Conservation (phyloP, 768 basidiomycete species). For the Tubosaeta sp. region DNA sequence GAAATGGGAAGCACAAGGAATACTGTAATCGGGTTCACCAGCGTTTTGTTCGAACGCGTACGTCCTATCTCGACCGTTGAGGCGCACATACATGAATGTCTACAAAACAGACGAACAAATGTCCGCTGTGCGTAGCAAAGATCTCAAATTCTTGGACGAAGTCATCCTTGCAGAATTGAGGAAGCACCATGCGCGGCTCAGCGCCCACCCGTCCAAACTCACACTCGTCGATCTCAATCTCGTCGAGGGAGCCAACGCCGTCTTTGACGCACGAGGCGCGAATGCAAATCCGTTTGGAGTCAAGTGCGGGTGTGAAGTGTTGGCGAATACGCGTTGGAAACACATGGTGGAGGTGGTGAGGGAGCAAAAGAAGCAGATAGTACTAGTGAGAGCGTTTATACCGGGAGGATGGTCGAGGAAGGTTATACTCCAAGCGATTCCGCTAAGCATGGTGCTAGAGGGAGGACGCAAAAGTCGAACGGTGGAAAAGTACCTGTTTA, state of each 20-base stretch:
- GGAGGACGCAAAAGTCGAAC: neutral
- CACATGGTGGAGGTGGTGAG: constrained; percentile 14
- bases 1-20: constrained; percentile 23
- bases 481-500: constrained; percentile 15
- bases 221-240: constrained; percentile 26
- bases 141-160: constrained; percentile 25
- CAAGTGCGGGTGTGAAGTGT: constrained; percentile 23
- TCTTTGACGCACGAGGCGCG: constrained; percentile 21
- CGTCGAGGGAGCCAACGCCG: constrained; percentile 5
- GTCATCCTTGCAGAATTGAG: constrained; percentile 25
- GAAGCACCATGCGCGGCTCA: constrained; percentile 15
- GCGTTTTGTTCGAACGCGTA: constrained; percentile 18
- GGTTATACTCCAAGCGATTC: constrained; percentile 25
- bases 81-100: neutral
- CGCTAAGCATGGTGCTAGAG: constrained; percentile 13
- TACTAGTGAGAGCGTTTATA: constrained; percentile 27
- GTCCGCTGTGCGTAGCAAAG: constrained; percentile 20
- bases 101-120: constrained; percentile 18
- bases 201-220: constrained; percentile 11
- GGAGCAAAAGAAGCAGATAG: constrained; percentile 10
- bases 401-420: constrained; percentile 26
- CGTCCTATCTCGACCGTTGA: neutral
- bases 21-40: constrained; percentile 22
- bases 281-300: constrained; percentile 22
- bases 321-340: constrained; percentile 23